Conservation (phyloP, 345 rosid species). For the Psidium guajava region DNA sequence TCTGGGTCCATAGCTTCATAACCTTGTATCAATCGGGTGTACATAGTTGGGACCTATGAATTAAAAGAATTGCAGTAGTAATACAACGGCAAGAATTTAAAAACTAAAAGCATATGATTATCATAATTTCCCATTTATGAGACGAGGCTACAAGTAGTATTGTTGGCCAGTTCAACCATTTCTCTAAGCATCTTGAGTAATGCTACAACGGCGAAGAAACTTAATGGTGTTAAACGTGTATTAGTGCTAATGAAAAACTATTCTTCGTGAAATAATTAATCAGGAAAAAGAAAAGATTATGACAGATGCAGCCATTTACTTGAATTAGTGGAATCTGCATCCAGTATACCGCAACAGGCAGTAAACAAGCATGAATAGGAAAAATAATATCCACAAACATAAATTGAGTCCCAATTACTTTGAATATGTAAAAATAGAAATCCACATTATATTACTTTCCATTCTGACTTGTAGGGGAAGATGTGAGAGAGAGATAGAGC, state of each 20-base stretch:
- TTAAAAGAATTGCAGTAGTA: background rate
- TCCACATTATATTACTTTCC: background rate
- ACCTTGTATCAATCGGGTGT: conserved; percentile 91
- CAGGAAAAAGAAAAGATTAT: background rate
- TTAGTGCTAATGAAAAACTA: background rate
- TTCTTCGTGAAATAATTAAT: background rate
- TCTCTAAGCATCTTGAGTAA: background rate
- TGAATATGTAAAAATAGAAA: background rate
- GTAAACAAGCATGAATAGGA: background rate
- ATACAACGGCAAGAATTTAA: background rate
- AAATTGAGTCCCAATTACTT: background rate
- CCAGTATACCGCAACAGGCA: background rate
- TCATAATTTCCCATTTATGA: background rate
- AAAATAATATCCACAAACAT: background rate
- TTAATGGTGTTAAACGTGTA: background rate
- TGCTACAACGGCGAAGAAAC: background rate
- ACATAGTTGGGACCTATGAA: conserved; percentile 89
- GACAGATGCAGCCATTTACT: background rate
- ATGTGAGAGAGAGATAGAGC: background rate
- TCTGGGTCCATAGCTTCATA: conserved; percentile 81
- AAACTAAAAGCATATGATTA: background rate
- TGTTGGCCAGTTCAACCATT: background rate
- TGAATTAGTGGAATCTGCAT: background rate
- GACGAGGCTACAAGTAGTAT: background rate
- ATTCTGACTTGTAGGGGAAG: background rate